These are phyloP conservation scores for Myxozyma kluyveri DNA, from an alignment of 805 yeast species.

Conservation along the genomic window DNA sequence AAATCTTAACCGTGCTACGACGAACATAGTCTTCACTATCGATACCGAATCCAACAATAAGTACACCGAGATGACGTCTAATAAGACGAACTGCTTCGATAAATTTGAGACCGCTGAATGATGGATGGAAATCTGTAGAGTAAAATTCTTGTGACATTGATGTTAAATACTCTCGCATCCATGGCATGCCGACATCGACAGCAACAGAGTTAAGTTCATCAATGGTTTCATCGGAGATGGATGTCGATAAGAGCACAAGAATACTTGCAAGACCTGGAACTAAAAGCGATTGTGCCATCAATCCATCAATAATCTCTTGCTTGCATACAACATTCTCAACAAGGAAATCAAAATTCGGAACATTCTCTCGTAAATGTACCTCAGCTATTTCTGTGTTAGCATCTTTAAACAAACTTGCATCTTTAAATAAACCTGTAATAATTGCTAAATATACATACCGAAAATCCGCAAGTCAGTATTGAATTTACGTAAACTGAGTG, in stretches of 20 bases:
- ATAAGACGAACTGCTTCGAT: slow-evolving; percentile 16
- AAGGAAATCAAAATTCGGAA: slow-evolving; percentile 16
- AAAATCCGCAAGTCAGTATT: slow-evolving; percentile 7
- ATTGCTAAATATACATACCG: slow-evolving; percentile 1
- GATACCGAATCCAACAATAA: slow-evolving; percentile 10
- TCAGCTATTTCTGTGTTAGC: slow-evolving; percentile 4
- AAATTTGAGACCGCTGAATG: slow-evolving; percentile 11
- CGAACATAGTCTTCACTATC: slow-evolving; percentile 5
- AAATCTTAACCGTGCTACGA: slow-evolving; percentile 8
- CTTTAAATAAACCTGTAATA: background rate
- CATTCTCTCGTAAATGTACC: slow-evolving; percentile 17
- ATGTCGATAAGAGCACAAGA: slow-evolving; percentile 11
- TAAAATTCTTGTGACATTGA: slow-evolving; percentile 11
- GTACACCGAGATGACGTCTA: slow-evolving; percentile 7
- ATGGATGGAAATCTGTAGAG: slow-evolving; percentile 6
- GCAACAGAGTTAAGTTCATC: slow-evolving; percentile 2
- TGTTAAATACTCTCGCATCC: slow-evolving; percentile 13
- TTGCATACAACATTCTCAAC: slow-evolving; percentile 18
- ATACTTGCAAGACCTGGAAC: slow-evolving; percentile 19
- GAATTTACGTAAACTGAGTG: slow-evolving; percentile 15
- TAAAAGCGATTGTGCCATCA: slow-evolving; percentile 14
- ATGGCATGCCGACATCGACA: slow-evolving; percentile 1
- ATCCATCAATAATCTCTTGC: slow-evolving; percentile 17
- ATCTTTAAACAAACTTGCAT: background rate
- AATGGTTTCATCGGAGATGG: slow-evolving; percentile 8